Conservation (phyloP, 352 stramenopile genomes). For the Achlya hypogyna region DNA sequence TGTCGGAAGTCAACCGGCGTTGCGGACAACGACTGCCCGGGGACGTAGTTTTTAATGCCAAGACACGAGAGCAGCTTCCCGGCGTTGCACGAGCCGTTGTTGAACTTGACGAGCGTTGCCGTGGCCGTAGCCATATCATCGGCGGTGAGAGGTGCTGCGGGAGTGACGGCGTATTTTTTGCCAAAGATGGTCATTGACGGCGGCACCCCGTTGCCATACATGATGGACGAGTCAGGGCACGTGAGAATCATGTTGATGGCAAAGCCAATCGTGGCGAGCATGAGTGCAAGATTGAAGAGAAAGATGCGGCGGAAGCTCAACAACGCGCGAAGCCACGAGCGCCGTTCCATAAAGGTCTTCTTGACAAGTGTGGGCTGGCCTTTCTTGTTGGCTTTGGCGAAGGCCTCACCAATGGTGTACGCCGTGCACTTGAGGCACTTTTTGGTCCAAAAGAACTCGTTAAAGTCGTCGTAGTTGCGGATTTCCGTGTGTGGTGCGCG, state of each 20-base stretch:
- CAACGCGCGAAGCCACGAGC: constrained; percentile 22
- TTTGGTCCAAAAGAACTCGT: constrained; percentile 29
- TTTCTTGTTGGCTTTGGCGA: constrained; percentile 22
- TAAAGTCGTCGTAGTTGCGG: constrained; percentile 27
- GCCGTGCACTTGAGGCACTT: constrained; percentile 26
- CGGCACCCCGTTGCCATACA: constrained; percentile 19
- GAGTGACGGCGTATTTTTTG: neutral
- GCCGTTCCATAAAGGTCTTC: constrained; percentile 24
- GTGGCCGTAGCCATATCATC: neutral
- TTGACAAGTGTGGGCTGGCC: constrained; percentile 22
- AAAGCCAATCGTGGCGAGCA: constrained; percentile 23
- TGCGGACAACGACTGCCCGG: neutral
- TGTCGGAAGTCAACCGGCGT: constrained; percentile 13
- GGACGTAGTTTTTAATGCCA: constrained; percentile 3
- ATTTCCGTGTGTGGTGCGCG: constrained; percentile 22
- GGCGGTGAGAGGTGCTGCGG: neutral
- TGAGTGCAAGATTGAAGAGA: constrained; percentile 23
- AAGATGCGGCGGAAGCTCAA: constrained; percentile 25
- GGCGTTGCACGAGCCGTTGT: neutral
- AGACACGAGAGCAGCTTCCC: constrained; percentile 17
- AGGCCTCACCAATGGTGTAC: constrained; percentile 20
- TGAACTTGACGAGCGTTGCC: neutral
- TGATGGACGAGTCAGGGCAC: constrained; percentile 23
- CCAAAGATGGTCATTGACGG: neutral
- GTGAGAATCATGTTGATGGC: constrained; percentile 25